Evolutionary conservation across 208 protist genomes (phyloP).

Genomic region (Leptomonas pyrrhocoris): DNA sequence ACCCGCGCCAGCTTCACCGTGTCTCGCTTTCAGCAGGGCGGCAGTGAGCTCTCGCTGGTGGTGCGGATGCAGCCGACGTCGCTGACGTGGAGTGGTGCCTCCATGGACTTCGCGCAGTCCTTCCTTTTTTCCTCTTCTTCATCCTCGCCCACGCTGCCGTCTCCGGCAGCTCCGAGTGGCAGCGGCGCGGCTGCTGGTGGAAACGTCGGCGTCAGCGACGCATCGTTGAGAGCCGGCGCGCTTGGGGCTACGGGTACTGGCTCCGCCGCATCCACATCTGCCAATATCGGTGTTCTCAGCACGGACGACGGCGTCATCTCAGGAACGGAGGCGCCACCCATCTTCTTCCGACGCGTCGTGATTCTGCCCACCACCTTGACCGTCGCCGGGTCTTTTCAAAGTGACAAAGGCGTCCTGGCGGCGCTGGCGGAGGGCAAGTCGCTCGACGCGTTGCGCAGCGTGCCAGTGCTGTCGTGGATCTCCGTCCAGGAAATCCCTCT

Average conservation of each 20-base stretch:
- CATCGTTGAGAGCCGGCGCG: background rate
- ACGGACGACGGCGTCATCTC: slow-evolving; percentile 21
- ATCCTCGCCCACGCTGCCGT: background rate
- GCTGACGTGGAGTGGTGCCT: slow-evolving; percentile 44
- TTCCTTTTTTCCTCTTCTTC: slow-evolving; percentile 22
- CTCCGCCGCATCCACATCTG: background rate
- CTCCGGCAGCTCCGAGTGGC: background rate
- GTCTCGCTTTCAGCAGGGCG: slow-evolving; percentile 34
- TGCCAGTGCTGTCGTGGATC: slow-evolving; percentile 45
- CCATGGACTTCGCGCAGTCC: slow-evolving; percentile 30
- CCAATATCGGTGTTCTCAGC: background rate
- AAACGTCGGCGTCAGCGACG: background rate
- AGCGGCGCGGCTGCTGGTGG: background rate
- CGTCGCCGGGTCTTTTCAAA: slow-evolving; percentile 63
- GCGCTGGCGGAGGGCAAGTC: slow-evolving; percentile 28
- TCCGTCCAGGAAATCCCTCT: slow-evolving; percentile 39
- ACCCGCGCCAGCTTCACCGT: slow-evolving; percentile 14
- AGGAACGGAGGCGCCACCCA: slow-evolving; percentile 34
- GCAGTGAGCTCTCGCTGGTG: slow-evolving; percentile 32
- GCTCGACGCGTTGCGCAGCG: slow-evolving; percentile 37
- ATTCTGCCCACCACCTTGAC: slow-evolving; percentile 55
- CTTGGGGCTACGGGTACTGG: no score
- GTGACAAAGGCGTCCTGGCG: slow-evolving; percentile 32
- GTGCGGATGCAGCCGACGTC: slow-evolving; percentile 63
- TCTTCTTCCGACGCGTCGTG: slow-evolving; percentile 66